Base-by-base conservation (phyloP, 306 rosid species). In the Bauhinia variegata region DNA sequence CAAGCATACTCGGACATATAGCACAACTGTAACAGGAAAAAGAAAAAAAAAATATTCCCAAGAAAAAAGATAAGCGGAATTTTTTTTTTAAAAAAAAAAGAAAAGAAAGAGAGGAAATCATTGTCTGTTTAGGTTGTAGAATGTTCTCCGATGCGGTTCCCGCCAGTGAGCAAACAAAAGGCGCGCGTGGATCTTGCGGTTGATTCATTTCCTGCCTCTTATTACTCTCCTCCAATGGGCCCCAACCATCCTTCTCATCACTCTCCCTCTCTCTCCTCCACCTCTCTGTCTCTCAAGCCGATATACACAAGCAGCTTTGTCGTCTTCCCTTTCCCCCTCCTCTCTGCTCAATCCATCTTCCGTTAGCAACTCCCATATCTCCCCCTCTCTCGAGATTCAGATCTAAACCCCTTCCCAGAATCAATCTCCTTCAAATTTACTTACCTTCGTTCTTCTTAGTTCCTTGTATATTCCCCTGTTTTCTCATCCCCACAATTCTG, bases 131-230 rank as follows among this genome's bases (percentile, higher is more conserved):
- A 23, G 28, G 28, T 23, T 23, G 28, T 36, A 36, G 6, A 36
- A 36, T 36, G 9, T 36, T 41, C 1, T 60, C 39, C 38, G 65
- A 31, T 19, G 34, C 23, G 34, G n/a, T 61, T 53, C 41, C 36
- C 33, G 55, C 83, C 83, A 69, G 79, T 63, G 65, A 57, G 5
- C 75, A 60, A 51, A 31, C 19, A 59, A 63, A 73, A 48, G 51
- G 58, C 67, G 60, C 66, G 80, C 71, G 78, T 70, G 62, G 43
- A 65, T 59, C 58, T 74, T 44, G 72, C 54, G 8, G 11, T 37
- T 15, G 63, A 71, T 59, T 59, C 32, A 48, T 57, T 72, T 65
- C 9, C 54, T 63, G 51, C 65, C 58, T 72, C 42, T 14, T 11
- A 19, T 62, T 39, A 30, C 62, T 61, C 46, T 10, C 70, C 28